phyloP scores from a whole-genome alignment of 768 basidiomycete genomes.

The Kwoniella mangroviensis region DNA sequence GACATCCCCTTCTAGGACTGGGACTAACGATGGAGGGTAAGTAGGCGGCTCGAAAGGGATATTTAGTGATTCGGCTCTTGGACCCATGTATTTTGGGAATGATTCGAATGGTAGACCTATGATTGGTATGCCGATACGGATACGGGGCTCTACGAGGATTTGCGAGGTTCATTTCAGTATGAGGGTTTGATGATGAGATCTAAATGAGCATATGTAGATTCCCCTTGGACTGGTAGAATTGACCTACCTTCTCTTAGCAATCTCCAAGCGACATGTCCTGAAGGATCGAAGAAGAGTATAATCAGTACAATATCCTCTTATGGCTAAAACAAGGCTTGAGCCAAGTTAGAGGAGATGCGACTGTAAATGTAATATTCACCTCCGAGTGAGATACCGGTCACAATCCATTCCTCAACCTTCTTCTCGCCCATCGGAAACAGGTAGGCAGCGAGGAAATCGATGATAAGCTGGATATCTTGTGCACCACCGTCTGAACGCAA shows the following conservation, averaged over 20 bases:
- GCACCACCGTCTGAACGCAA: conserved; percentile 66
- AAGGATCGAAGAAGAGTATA: background rate
- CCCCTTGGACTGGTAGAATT: no score
- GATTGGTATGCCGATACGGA: conserved; percentile 62
- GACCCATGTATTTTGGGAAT: conserved; percentile 36
- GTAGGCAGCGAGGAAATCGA: conserved; percentile 76
- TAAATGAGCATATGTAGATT: no score
- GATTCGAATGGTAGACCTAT: conserved; percentile 71
- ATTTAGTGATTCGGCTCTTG: conserved; percentile 60
- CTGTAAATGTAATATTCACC: conserved; percentile 53
- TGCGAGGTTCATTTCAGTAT: background rate
- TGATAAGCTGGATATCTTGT: conserved; percentile 75
- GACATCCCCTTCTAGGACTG: conserved; percentile 62
- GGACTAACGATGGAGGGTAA: conserved; percentile 63
- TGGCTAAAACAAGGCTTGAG: no score
- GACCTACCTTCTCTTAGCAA: conserved; percentile 63
- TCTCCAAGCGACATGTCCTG: conserved; percentile 78
- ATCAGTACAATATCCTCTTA: background rate
- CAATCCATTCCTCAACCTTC: conserved; percentile 69
- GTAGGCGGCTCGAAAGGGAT: conserved; percentile 64
- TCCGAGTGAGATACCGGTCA: conserved; percentile 78
- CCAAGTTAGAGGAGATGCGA: no score
- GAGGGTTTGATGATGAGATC: no score
- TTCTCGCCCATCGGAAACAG: conserved; percentile 73
- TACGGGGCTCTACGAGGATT: conserved; percentile 59